phyloP scores from a whole-genome alignment of 768 basidiomycete genomes.

The Serendipita vermifera region DNA sequence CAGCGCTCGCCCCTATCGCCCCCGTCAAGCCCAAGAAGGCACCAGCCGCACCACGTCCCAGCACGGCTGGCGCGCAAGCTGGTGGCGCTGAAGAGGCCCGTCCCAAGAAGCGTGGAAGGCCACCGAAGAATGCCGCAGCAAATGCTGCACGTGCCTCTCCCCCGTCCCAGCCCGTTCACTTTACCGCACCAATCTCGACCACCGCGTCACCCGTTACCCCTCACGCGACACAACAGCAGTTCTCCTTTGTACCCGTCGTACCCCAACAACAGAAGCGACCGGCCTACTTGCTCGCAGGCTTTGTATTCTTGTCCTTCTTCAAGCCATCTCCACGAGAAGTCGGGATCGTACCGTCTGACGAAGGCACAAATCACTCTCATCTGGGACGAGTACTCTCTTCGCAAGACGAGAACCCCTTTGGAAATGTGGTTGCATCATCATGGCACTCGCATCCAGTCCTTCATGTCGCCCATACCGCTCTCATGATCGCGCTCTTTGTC shows the following conservation, averaged over 20 bases:
- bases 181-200: constrained; percentile 20
- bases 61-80: constrained; percentile 23
- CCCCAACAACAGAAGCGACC: constrained; percentile 16
- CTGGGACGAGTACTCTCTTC: neutral
- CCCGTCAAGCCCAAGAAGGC: constrained; percentile 16
- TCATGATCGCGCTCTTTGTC: neutral
- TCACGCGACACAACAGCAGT: neutral
- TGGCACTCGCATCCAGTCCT: constrained; percentile 5
- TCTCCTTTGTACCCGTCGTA: neutral
- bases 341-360: constrained; percentile 21
- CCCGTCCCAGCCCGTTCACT: constrained; percentile 12
- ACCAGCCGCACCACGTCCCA: constrained; percentile 23
- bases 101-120: constrained; percentile 54
- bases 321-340: constrained; percentile 46
- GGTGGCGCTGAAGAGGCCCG: constrained; percentile 49
- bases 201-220: constrained; percentile 15
- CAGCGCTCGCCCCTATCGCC: constrained; percentile 12
- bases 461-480: neutral
- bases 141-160: neutral
- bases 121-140: constrained; percentile 51
- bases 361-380: neutral
- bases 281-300: constrained; percentile 51
- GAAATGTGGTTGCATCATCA: neutral
- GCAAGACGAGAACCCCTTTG: neutral
- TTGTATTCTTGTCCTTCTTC: constrained; percentile 78